Percentiles rank a stretch among this genome's conserved stretches.
Evolutionary conservation across 164 flowering plant genomes (phyloP).

Genomic region (Magnolia changhungtana): DNA sequence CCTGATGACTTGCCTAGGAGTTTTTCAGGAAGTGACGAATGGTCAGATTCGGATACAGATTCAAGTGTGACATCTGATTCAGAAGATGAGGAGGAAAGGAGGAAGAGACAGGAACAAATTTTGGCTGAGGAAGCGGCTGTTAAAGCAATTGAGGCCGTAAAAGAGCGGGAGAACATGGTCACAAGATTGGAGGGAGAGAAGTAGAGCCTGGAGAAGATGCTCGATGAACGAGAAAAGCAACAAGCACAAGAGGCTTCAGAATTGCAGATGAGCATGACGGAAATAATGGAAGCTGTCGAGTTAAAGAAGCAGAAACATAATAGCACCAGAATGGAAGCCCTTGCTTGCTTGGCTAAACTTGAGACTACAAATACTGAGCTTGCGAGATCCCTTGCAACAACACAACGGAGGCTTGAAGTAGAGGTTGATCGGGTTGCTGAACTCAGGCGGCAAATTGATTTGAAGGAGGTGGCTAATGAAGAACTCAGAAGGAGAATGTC

Average conservation of each 20-base stretch:
- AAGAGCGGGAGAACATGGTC: constrained; percentile 75
- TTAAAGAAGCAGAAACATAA: constrained; percentile 91
- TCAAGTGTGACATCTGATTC: constrained; percentile 70
- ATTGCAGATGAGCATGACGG: constrained; percentile 77
- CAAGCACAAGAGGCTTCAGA: constrained; percentile 95
- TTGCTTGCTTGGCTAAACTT: constrained; percentile 65
- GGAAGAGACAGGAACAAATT: constrained; percentile 55
- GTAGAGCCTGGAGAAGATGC: constrained; percentile 87
- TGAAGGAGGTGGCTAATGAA: constrained; percentile 60
- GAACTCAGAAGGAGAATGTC: constrained; percentile 65
- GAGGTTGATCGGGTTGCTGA: constrained; percentile 69
- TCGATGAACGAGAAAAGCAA: constrained; percentile 83
- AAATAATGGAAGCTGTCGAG: constrained; percentile 92
- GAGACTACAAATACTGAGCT: constrained; percentile 91
- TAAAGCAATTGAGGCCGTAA: constrained; percentile 69
- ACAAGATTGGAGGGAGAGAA: constrained; percentile 95
- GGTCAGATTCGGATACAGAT: constrained; percentile 60
- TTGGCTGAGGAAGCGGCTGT: constrained; percentile 83
- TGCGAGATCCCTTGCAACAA: constrained; percentile 71
- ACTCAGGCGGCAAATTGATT: constrained; percentile 58
- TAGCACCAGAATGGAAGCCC: constrained; percentile 88
- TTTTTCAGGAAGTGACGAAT: constrained; percentile 42
- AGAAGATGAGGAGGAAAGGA: constrained; percentile 73
- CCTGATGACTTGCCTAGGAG: constrained; percentile 29
- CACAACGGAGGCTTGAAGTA: constrained; percentile 78